Evolutionary conservation across 2,329 filamentous ascomycete genomes (phyloP), one percentile per base, ranked within the genome.

Genomic region (Bisporella sp.): DNA sequence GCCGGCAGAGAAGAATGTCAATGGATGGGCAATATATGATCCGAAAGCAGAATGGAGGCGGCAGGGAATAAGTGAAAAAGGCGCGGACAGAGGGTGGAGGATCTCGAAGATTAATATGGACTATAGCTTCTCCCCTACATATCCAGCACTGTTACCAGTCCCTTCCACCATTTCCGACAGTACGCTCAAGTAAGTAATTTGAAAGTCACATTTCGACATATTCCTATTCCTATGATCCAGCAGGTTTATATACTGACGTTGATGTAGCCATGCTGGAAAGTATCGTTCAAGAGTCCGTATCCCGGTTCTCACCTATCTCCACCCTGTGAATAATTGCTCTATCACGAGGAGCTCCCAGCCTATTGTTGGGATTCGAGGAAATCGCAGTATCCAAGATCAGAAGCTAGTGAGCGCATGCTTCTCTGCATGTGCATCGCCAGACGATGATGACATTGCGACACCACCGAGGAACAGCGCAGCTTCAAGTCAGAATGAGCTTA

Each of bases 301-400:
- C 67, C 93, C 93, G 1, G 87, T 84, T 4, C 73, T 99, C 39
- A 90, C 90, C 28, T 99, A 99, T 68, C 81, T 96, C n/a, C 93
- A 99, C 67, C 89, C 89, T 0, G 77, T 96, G 61, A 99, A 97
- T 66, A 96, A 95, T 66, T 97, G 93, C 68, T 93, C 91, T 29
- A 96, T 99, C 57, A 96, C 92, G 2, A 80, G 93, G 64, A 95
- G 90, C 64, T 95, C 92, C 4, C 93, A 99, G 66, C 93, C 93
- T 0, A 75, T 92, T 51, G 87, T 92, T 1, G 93, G 93, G 11
- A 80, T 97, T 29, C 82, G 87, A 45, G 82, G 87, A 55, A 93
- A 95, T 63, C 83, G 92, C 41, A 97, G 91, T 62, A 88, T 95
- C 32, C 93, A 99, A 66, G 93, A 99, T 64, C 93, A 99, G 70